These are phyloP conservation scores for Lactuca saligna DNA, from an alignment of 129 eudicot species.

Conservation along the genomic window DNA sequence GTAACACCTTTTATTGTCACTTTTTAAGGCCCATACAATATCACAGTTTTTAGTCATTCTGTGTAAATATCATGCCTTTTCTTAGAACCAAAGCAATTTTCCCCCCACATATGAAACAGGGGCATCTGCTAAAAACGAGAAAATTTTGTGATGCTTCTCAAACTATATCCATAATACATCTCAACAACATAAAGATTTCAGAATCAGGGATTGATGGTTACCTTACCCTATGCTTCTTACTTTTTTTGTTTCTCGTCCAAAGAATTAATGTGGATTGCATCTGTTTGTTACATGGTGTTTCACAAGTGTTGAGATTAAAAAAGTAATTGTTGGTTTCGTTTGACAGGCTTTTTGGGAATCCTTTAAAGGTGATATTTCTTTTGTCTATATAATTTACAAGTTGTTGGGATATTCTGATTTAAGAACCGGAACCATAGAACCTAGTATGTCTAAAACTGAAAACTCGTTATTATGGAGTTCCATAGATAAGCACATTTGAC, in stretches of 20 bases:
- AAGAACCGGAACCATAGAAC: not conserved
- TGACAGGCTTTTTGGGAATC: conserved; percentile 80
- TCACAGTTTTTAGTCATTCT: not conserved
- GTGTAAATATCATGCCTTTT: conserved; percentile 2
- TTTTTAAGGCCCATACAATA: not conserved
- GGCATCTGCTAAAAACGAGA: no score
- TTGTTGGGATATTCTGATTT: conserved; percentile 3
- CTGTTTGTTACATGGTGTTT: conserved; percentile 10
- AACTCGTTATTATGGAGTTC: not conserved
- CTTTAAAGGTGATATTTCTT: conserved; percentile 53
- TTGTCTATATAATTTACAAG: not conserved
- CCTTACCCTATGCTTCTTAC: no score
- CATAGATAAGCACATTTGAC: not conserved
- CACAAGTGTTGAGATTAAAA: not conserved
- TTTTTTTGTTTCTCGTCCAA: no score
- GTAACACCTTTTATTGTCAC: conserved; percentile 36
- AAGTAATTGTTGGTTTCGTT: conserved; percentile 29
- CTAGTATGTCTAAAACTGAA: no score
- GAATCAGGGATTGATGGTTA: not conserved
- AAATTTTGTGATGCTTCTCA: no score
- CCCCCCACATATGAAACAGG: no score
- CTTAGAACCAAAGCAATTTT: conserved; percentile 12
- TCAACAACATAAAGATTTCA: not conserved
- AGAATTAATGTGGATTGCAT: conserved; percentile 8
- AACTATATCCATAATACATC: no score